phyloP scores from a whole-genome alignment of 345 rosid genomes.

The Eutrema yunnanense region DNA sequence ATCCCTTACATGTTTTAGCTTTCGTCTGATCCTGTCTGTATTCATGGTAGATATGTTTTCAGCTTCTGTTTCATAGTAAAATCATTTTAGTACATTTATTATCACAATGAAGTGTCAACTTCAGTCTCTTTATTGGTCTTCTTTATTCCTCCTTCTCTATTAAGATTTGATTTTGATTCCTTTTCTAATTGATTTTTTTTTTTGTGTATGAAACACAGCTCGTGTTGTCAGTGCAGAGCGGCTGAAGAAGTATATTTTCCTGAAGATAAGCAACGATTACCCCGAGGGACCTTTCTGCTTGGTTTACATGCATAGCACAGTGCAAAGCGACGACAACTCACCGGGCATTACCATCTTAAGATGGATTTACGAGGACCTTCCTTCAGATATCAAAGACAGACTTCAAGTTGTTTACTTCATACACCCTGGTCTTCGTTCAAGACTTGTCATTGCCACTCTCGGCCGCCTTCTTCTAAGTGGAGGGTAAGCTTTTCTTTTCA shows the following conservation, averaged over 20 bases:
- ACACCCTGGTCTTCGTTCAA: slow-evolving; percentile 87
- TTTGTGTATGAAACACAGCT: slow-evolving; percentile 42
- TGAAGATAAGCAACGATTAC: slow-evolving; percentile 62
- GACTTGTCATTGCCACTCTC: slow-evolving; percentile 78
- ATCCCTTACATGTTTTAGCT: background rate
- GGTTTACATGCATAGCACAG: slow-evolving; percentile 79
- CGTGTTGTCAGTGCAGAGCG: slow-evolving; percentile 73
- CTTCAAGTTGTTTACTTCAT: slow-evolving; percentile 73
- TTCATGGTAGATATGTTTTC: background rate
- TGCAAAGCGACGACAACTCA: slow-evolving; percentile 78
- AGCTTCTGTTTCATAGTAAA: background rate
- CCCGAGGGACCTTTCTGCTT: slow-evolving; percentile 80
- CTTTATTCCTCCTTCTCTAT: background rate
- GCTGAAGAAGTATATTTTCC: slow-evolving; percentile 70
- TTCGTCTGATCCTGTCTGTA: background rate
- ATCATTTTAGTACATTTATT: background rate
- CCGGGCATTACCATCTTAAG: slow-evolving; percentile 83
- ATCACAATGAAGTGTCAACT: background rate
- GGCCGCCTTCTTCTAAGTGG: slow-evolving; percentile 89
- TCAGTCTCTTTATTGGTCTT: background rate
- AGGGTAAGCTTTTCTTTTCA: slow-evolving; percentile 46
- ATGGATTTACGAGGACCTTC: slow-evolving; percentile 93
- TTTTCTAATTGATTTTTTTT: background rate
- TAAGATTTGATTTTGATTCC: background rate
- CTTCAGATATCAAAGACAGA: slow-evolving; percentile 62